These are phyloP conservation scores for Penicillium chermesinum DNA, from an alignment of 495 filamentous ascomycete genomes.

Conservation along the genomic window DNA sequence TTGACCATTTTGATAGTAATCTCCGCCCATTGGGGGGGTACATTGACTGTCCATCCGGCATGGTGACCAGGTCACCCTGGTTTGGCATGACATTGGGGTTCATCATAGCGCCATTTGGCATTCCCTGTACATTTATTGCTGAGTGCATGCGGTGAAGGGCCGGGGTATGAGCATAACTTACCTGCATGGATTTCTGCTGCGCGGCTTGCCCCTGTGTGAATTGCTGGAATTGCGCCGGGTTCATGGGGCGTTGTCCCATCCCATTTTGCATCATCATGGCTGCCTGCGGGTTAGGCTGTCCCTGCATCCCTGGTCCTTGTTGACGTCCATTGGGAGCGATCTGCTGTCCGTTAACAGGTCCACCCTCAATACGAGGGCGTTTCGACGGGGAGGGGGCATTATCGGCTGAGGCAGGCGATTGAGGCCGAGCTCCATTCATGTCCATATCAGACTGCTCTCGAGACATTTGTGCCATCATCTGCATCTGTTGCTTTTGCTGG, in stretches of 20 bases:
- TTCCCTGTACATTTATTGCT: conserved; percentile 61
- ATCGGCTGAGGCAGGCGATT: conserved; percentile 75
- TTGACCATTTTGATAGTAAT: conserved; percentile 64
- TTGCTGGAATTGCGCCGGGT: conserved; percentile 69
- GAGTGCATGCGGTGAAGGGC: conserved; percentile 66
- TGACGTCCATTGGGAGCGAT: conserved; percentile 77
- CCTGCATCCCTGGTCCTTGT: conserved; percentile 65
- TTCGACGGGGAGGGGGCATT: conserved; percentile 92
- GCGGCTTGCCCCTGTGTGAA: conserved; percentile 58
- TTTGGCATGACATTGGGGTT: conserved; percentile 52
- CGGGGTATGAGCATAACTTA: conserved; percentile 72
- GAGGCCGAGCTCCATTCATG: conserved; percentile 73
- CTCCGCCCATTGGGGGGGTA: conserved; percentile 45
- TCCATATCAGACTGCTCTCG: conserved; percentile 83
- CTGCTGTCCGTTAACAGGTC: conserved; percentile 64
- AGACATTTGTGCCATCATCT: conserved; percentile 71
- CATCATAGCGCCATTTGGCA: conserved; percentile 59
- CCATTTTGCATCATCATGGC: conserved; percentile 73
- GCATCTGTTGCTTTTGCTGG: conserved; percentile 60
- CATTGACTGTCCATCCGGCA: conserved; percentile 57
- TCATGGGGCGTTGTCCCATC: conserved; percentile 62
- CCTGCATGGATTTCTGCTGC: conserved; percentile 76
- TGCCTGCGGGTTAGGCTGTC: conserved; percentile 55
- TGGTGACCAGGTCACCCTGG: conserved; percentile 79
- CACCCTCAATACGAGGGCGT: conserved; percentile 77